Evolutionary conservation across 306 rosid genomes (phyloP), one percentile per base, ranked within the genome.

Genomic region (Erythrophleum fordii): DNA sequence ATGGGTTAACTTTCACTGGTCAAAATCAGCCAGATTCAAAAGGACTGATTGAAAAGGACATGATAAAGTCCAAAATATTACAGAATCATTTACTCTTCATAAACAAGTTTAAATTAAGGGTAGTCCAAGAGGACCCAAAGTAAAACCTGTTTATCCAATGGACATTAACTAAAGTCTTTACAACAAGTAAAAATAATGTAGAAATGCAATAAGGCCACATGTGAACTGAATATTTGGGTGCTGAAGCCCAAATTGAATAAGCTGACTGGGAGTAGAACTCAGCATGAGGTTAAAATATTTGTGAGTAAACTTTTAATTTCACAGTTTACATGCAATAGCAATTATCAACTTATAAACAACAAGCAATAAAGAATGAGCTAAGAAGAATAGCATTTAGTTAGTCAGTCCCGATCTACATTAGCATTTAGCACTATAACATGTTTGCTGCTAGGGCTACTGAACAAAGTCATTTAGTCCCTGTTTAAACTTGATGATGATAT

Each of bases 1-100:
- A 74, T 62, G 73, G 51, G 72, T 58, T 77, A 82, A 49, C 64
- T 81, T 69, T 56, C 25, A 66, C 39, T 31, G 37, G 81, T 69
- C 55, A 83, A 78, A 69, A 83, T 51, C 73, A 56, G 83, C 52
- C 58, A 58, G 48, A 61, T 42, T 75, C 35, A 41, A 53, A 75
- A 45, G 78, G 35, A 39, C 73, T 80, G 61, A 72, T 53, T 74
- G 81, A 66, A 76, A 34, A 48, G 70, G 72, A 71, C 74, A 77
- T 79, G 59, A 72, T 58, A 64, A 29, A 49, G 45, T 66, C 14
- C 14, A 22, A 22, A 8, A 73, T 16, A 29, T 13, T 6, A 61
- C 22, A 61, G 18, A 29, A 55, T 18, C n/a, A 31, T 29, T 25
- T 64, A 53, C 61, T 53, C n/a, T 61, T 51, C 49, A 73, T 22